These are phyloP conservation scores for Paratinospora sagittata DNA, from an alignment of 164 flowering plant genomes.

Conservation along the genomic window DNA sequence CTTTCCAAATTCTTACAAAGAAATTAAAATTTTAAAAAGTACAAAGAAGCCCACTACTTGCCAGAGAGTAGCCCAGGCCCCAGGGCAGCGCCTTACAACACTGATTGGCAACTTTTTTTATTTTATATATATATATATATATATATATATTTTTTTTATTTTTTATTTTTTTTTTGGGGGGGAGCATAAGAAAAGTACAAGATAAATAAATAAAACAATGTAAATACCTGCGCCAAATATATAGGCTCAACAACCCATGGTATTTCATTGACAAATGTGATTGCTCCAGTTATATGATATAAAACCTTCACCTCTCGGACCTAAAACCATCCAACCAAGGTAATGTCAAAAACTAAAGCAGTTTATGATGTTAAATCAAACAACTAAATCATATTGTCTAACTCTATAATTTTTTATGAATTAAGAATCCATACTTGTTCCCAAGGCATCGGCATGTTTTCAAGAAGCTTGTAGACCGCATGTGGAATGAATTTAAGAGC, in stretches of 20 bases:
- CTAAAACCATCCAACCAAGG: slow-evolving; percentile 23
- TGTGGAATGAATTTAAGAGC: slow-evolving; percentile 97
- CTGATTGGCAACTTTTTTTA: too few relatives aligned
- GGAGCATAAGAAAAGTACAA: background rate
- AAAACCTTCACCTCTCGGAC: slow-evolving; percentile 95
- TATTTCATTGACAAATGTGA: slow-evolving; percentile 97
- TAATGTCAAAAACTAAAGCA: background rate
- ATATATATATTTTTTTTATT: too few relatives aligned
- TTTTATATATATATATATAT: too few relatives aligned
- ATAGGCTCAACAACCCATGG: slow-evolving; percentile 99
- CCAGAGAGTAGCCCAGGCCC: too few relatives aligned
- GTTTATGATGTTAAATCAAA: background rate
- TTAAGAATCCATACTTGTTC: slow-evolving; percentile 58
- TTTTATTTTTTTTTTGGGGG: too few relatives aligned
- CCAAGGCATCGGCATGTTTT: slow-evolving; percentile 99
- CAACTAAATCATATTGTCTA: background rate
- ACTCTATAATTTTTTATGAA: background rate
- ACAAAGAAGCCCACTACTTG: too few relatives aligned
- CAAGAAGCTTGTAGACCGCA: slow-evolving; percentile 97
- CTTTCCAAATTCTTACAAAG: too few relatives aligned
- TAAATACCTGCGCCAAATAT: slow-evolving; percentile 84
- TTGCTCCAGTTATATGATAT: slow-evolving; percentile 99
- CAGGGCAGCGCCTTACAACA: too few relatives aligned
- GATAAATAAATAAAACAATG: background rate
- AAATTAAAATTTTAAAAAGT: too few relatives aligned